These are phyloP conservation scores for Moesziomyces parantarcticus DNA, from an alignment of 1,284 basidiomycete species.

Conservation along the genomic window DNA sequence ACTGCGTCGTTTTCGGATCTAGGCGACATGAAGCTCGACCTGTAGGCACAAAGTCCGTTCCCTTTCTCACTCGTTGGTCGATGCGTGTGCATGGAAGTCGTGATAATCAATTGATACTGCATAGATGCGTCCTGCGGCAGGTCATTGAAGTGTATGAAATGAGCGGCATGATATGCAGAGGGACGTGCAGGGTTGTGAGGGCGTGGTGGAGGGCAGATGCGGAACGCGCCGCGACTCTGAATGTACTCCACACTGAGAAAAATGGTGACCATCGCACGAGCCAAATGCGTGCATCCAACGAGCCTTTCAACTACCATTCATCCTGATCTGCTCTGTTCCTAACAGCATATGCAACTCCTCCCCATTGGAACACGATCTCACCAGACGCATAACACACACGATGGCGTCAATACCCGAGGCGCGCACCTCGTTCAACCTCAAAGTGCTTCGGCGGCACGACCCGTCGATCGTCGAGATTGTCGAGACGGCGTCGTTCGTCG, in stretches of 20 bases:
- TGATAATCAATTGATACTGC: no score
- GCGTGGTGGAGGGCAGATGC: background rate
- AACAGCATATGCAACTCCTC: no score
- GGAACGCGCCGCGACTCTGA: no score
- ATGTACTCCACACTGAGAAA: background rate
- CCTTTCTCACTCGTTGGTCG: no score
- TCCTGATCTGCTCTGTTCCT: no score
- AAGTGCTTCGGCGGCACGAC: constrained; percentile 82
- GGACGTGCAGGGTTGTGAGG: no score
- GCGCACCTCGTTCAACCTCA: constrained; percentile 74
- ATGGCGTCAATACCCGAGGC: constrained; percentile 38
- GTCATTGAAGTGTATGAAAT: no score
- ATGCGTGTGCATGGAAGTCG: no score
- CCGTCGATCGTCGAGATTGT: constrained; percentile 81
- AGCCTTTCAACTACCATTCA: background rate
- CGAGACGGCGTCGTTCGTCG: constrained; percentile 84
- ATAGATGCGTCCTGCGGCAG: no score
- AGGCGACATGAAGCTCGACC: constrained; percentile 47
- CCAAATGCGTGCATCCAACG: background rate
- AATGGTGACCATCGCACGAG: background rate
- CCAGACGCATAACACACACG: background rate
- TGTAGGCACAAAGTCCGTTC: constrained; percentile 6
- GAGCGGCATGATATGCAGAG: no score
- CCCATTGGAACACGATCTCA: no score
- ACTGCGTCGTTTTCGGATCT: constrained; percentile 30